Conservation (phyloP, 257 asterid species). For the Jaltomata sinuosa region DNA sequence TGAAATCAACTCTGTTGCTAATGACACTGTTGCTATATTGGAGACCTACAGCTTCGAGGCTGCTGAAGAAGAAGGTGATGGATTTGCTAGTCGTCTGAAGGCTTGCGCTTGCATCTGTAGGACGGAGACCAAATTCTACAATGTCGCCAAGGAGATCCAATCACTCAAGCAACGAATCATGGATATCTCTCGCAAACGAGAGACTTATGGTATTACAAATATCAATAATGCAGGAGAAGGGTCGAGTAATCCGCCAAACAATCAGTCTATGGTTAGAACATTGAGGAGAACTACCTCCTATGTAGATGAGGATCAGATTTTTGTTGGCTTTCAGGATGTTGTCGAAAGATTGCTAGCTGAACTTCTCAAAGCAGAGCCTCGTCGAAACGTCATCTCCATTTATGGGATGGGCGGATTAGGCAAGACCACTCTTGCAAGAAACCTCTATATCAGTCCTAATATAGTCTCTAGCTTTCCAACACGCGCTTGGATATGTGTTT, state of each 20-base stretch:
- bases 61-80: too few species aligned
- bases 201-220: background rate
- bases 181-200: background rate
- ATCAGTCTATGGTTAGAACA: background rate
- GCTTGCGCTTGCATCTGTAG: too few species aligned
- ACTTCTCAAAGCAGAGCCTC: background rate
- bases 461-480: background rate
- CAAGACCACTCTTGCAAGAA: background rate
- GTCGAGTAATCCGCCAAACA: too few species aligned
- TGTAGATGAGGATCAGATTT: background rate
- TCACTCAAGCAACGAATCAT: background rate
- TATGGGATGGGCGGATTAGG: constrained; percentile 9
- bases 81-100: too few species aligned
- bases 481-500: constrained; percentile 3
- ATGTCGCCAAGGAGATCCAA: background rate
- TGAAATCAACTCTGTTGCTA: too few species aligned
- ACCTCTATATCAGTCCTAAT: background rate
- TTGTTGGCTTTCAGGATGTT: constrained; percentile 1
- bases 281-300: constrained; percentile 5
- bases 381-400: background rate
- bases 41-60: too few species aligned
- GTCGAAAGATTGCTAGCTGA: background rate
- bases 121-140: background rate
- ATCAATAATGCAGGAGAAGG: background rate
- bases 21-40: too few species aligned